Percentiles rank a stretch among this genome's conserved stretches.
These are phyloP conservation scores for Pestalotiopsis sp. DNA, from an alignment of 2,329 filamentous ascomycete species.

Conservation along the genomic window DNA sequence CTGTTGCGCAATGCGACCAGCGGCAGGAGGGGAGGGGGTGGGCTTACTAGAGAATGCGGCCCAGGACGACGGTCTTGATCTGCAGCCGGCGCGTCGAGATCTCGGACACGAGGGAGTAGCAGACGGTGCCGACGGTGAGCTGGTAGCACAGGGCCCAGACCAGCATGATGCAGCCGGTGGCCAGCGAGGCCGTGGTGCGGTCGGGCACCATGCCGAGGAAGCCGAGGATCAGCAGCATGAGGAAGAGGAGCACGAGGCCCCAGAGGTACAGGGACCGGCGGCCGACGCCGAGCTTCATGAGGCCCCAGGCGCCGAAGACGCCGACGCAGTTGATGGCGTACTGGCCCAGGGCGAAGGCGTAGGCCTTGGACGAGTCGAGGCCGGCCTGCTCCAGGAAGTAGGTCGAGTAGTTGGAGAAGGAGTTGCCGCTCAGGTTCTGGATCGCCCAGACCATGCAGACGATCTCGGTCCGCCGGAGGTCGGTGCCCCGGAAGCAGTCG, in stretches of 20 bases:
- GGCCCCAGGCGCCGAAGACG: conserved; percentile 78
- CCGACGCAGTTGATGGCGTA: conserved; percentile 77
- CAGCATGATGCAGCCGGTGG: conserved; percentile 85
- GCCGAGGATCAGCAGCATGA: conserved; percentile 81
- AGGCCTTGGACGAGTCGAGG: conserved; percentile 52
- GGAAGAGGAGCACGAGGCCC: conserved; percentile 72
- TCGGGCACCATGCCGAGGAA: conserved; percentile 79
- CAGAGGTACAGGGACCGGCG: conserved; percentile 74
- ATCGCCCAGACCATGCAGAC: conserved; percentile 67
- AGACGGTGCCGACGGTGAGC: conserved; percentile 84
- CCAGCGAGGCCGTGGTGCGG: conserved; percentile 64
- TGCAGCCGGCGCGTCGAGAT: conserved; percentile 80
- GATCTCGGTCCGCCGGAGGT: conserved; percentile 77
- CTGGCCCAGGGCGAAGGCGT: conserved; percentile 64
- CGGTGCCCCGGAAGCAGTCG: conserved; percentile 82
- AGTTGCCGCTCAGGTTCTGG: conserved; percentile 65
- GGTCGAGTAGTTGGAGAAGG: conserved; percentile 65
- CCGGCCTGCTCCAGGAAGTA: conserved; percentile 66
- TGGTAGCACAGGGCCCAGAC: conserved; percentile 84
- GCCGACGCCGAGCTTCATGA: conserved; percentile 76
- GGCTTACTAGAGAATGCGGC: conserved; percentile 71
- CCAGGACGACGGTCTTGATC: conserved; percentile 90
- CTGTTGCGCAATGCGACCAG: background rate
- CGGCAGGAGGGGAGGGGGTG: background rate
- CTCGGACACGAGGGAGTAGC: conserved; percentile 86